These are phyloP conservation scores for Populus hybrid DNA, from an alignment of 441 rosid genomes.

Conservation along the genomic window DNA sequence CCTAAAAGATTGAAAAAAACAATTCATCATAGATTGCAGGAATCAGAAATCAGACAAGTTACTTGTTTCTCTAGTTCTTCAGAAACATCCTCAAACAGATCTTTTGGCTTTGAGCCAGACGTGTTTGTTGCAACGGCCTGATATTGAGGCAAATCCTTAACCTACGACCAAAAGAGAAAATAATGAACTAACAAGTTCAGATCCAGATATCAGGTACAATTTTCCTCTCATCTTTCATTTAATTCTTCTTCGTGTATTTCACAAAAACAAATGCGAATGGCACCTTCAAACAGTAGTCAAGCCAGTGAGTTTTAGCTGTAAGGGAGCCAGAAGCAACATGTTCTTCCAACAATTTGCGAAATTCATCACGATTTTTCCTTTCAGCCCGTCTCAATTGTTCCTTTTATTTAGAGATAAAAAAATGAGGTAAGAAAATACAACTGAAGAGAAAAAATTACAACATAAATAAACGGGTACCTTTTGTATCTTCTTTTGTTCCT, in stretches of 20 bases:
- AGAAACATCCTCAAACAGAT: conserved; percentile 86
- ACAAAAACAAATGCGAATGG: conserved; percentile 14
- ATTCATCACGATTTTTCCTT: conserved; percentile 90
- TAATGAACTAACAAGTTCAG: conserved; percentile 10
- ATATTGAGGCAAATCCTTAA: conserved; percentile 81
- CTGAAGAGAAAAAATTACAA: conserved; percentile 15
- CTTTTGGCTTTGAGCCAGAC: conserved; percentile 92
- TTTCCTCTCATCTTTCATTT: background rate
- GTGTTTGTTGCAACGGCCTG: conserved; percentile 82
- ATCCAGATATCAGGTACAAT: background rate
- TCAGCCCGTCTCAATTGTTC: conserved; percentile 84
- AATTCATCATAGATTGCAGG: background rate
- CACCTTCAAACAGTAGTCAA: conserved; percentile 85
- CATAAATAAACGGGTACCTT: conserved; percentile 51
- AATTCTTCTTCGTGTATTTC: conserved; percentile 14
- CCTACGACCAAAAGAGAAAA: conserved; percentile 39
- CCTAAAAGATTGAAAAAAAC: background rate
- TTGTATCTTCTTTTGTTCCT: conserved; percentile 79
- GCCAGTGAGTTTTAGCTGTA: conserved; percentile 87
- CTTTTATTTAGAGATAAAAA: conserved; percentile 42
- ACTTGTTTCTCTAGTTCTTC: conserved; percentile 93
- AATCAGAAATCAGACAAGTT: conserved; percentile 6
- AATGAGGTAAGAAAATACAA: conserved; percentile 15
- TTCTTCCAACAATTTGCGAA: conserved; percentile 78
- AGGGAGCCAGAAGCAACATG: conserved; percentile 73